Evolutionary conservation across 352 stramenopile genomes (phyloP).

Genomic region (Phytophthora constricta): DNA sequence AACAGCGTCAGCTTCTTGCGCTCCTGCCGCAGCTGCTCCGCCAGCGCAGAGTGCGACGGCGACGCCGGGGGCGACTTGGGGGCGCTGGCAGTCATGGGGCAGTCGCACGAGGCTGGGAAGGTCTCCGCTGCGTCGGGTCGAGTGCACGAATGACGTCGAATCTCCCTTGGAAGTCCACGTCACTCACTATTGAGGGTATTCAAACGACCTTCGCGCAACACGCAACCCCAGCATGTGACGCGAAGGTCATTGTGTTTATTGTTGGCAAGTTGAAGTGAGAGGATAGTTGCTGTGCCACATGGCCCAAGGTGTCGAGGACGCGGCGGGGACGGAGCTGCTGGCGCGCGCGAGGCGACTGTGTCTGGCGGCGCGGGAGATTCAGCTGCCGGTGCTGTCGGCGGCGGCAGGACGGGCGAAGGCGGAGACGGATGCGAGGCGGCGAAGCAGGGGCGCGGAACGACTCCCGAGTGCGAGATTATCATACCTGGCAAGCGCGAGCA

Average conservation of each 20-base stretch:
- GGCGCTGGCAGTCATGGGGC: neutral
- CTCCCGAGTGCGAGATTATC: too few species aligned
- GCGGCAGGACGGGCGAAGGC: neutral
- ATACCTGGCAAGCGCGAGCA: neutral
- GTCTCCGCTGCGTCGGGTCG: constrained; percentile 14
- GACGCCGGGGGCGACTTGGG: neutral
- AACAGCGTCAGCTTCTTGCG: constrained; percentile 88
- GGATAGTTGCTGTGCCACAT: too few species aligned
- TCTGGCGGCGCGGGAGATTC: constrained; percentile 32
- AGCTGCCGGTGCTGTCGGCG: constrained; percentile 15
- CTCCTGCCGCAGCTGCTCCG: constrained; percentile 71
- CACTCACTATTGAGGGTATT: too few species aligned
- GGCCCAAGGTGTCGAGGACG: constrained; percentile 23
- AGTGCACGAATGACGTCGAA: constrained; percentile 20
- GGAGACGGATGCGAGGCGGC: neutral
- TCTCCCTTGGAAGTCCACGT: neutral
- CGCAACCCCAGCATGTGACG: too few species aligned
- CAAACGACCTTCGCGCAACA: too few species aligned
- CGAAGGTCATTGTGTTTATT: too few species aligned
- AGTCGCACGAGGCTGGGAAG: constrained; percentile 5
- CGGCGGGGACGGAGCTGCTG: constrained; percentile 41
- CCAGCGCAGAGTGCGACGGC: constrained; percentile 24
- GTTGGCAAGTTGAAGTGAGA: too few species aligned
- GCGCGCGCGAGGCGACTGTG: constrained; percentile 52
- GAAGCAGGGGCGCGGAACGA: too few species aligned